Evolutionary conservation across 805 yeast genomes (phyloP), one percentile per base, ranked within the genome.

Genomic region (Kodamaea laetipori): DNA sequence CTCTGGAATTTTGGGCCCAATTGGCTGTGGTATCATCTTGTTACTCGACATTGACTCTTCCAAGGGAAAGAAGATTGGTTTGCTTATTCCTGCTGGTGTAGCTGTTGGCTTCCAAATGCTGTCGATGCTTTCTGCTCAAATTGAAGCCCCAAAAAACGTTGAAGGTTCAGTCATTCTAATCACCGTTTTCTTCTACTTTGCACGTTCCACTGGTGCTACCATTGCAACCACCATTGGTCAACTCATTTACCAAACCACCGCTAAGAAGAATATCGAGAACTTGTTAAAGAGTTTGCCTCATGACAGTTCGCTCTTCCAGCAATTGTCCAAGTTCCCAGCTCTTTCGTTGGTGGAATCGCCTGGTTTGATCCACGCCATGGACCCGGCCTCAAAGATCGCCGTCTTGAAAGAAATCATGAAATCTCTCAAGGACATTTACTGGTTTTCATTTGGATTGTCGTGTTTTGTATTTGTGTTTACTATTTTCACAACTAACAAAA

Each of bases 211-310:
- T 10, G 41, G 31, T 6, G 40, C 30, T 2, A 28, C 45, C 3
- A 23, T 41, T 15, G 31, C 37, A 16, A 15, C 27, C 12, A 19
- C 26, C n/a, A 13, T 41, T 10, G 40, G 27, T 4, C 40, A 41
- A n/a, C 18, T 36, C 28, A 28, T 36, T 4, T 41, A 28, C 28
- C 38, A 35, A 12, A 41, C 31, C 7, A 11, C 23, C 6, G 99
- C 98, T 73, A 90, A 90, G 75, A 90, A 88, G 74, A 89, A 88
- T 64, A 84, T 88, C 49, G 96, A 90, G 63, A 80, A 82, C 50
- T 65, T 62, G 3, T n/a, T 65, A 3, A 28, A 5, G 2, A 33
- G n/a, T 2, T 34, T 60, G 24, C 39, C 49, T 8, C 5, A n/a
- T 1, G 39, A 37, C 6, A 51, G 54, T 1, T 46, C 47, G 23